phyloP scores from a whole-genome alignment of 2,329 filamentous ascomycete genomes.

The Cordyceps javanica region DNA sequence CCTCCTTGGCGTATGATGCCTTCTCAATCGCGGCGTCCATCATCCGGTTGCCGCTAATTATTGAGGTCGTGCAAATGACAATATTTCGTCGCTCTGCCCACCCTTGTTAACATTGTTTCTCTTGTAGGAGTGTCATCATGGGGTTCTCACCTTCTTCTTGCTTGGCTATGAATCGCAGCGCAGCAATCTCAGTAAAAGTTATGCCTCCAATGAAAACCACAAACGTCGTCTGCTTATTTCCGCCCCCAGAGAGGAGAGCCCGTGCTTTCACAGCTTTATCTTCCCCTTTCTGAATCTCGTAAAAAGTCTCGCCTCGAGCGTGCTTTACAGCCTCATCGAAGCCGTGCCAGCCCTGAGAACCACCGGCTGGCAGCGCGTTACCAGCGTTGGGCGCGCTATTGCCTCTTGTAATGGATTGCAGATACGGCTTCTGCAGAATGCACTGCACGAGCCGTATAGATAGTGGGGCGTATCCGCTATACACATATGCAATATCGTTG shows the following conservation, averaged over 20 bases:
- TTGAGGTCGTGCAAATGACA: slow-evolving; percentile 85
- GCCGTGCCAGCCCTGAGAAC: slow-evolving; percentile 78
- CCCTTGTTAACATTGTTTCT: slow-evolving; percentile 9
- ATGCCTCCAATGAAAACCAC: slow-evolving; percentile 98
- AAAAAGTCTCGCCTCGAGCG: slow-evolving; percentile 81
- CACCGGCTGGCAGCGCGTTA: slow-evolving; percentile 38
- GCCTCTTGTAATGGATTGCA: slow-evolving; percentile 65
- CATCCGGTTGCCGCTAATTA: slow-evolving; percentile 83
- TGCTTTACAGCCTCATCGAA: slow-evolving; percentile 92
- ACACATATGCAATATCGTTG: slow-evolving; percentile 94
- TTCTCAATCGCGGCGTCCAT: slow-evolving; percentile 81
- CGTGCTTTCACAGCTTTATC: slow-evolving; percentile 87
- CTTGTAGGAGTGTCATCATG: background rate
- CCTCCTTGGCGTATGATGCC: slow-evolving; percentile 48
- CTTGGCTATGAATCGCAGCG: slow-evolving; percentile 80
- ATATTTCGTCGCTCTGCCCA: slow-evolving; percentile 65
- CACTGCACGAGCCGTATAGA: slow-evolving; percentile 89
- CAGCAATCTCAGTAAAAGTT: slow-evolving; percentile 93
- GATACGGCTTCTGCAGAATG: slow-evolving; percentile 81
- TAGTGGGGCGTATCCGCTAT: slow-evolving; percentile 92
- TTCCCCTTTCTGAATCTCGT: slow-evolving; percentile 84
- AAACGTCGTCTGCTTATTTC: slow-evolving; percentile 77
- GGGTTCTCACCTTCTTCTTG: slow-evolving; percentile 62
- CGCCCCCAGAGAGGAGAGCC: slow-evolving; percentile 73
- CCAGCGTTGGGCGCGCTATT: slow-evolving; percentile 33